Conservation (phyloP, 345 rosid genomes). For the Draba incana region DNA sequence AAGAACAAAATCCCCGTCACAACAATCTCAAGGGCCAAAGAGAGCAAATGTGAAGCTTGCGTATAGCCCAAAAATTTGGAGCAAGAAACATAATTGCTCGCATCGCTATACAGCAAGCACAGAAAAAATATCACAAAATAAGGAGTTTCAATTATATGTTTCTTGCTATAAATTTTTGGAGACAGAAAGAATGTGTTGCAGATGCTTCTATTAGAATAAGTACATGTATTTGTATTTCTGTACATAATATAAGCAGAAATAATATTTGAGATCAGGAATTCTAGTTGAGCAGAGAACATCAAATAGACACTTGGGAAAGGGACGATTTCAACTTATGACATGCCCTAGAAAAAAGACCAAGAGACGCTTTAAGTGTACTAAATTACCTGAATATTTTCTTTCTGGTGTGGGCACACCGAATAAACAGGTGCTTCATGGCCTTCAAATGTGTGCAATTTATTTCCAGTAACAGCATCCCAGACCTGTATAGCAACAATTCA, state of each 20-base stretch:
- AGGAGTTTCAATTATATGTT: background rate
- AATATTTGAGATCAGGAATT: background rate
- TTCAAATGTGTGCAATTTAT: slow-evolving; percentile 60
- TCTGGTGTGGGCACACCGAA: slow-evolving; percentile 69
- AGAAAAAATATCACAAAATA: slow-evolving; percentile 2
- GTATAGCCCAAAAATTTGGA: slow-evolving; percentile 5
- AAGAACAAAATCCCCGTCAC: slow-evolving; percentile 13
- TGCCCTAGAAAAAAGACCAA: slow-evolving; percentile 15
- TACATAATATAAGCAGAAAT: background rate
- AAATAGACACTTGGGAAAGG: slow-evolving; percentile 7
- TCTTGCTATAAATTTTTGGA: too few relatives aligned
- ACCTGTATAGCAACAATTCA: slow-evolving; percentile 44
- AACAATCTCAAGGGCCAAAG: slow-evolving; percentile 22
- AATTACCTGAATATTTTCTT: slow-evolving; percentile 66
- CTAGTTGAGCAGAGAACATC: slow-evolving; percentile 13
- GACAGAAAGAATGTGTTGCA: slow-evolving; percentile 3
- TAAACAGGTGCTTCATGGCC: slow-evolving; percentile 79
- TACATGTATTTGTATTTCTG: background rate
- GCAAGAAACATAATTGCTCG: background rate
- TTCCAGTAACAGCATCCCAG: slow-evolving; percentile 67
- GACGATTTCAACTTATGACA: background rate
- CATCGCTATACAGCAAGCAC: slow-evolving; percentile 10
- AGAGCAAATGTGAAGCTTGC: slow-evolving; percentile 16
- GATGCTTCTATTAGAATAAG: background rate
- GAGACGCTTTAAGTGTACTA: slow-evolving; percentile 7